phyloP scores from a whole-genome alignment of 1,284 basidiomycete genomes.

The Leccinum colubrinum region DNA sequence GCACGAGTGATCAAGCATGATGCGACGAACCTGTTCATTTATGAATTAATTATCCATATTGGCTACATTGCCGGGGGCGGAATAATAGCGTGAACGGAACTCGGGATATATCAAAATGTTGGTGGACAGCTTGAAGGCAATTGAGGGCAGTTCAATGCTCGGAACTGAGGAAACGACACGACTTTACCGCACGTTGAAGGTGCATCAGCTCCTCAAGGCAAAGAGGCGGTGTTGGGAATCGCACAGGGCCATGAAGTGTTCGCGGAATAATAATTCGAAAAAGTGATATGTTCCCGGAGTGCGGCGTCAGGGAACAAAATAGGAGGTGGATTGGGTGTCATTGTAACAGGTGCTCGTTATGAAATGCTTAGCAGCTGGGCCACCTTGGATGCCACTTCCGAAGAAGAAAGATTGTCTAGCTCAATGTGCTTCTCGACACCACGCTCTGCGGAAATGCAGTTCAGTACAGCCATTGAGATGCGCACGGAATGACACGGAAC shows the following conservation, averaged over 20 bases:
- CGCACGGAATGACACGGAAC: slow-evolving; percentile 34
- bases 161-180: slow-evolving; percentile 15
- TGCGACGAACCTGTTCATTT: not conserved
- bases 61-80: not conserved
- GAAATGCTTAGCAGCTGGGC: slow-evolving; percentile 50
- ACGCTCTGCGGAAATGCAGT: slow-evolving; percentile 47
- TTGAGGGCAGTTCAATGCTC: slow-evolving; percentile 2
- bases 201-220: slow-evolving; percentile 23
- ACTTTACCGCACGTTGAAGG: slow-evolving; percentile 12
- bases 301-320: not conserved
- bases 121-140: slow-evolving; percentile 1
- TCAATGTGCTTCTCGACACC: slow-evolving; percentile 80
- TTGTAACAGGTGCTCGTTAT: slow-evolving; percentile 13
- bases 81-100: not conserved
- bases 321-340: slow-evolving; percentile 11
- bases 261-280: not conserved
- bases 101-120: not conserved
- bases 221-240: slow-evolving; percentile 14
- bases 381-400: slow-evolving; percentile 71
- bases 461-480: slow-evolving; percentile 15
- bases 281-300: not conserved
- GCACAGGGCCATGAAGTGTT: not conserved
- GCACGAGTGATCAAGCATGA: not conserved
- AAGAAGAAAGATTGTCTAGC: slow-evolving; percentile 72
- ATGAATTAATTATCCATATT: not conserved